Conservation (phyloP, 1,284 basidiomycete genomes). For the Cutaneotrichosporon sp. region DNA sequence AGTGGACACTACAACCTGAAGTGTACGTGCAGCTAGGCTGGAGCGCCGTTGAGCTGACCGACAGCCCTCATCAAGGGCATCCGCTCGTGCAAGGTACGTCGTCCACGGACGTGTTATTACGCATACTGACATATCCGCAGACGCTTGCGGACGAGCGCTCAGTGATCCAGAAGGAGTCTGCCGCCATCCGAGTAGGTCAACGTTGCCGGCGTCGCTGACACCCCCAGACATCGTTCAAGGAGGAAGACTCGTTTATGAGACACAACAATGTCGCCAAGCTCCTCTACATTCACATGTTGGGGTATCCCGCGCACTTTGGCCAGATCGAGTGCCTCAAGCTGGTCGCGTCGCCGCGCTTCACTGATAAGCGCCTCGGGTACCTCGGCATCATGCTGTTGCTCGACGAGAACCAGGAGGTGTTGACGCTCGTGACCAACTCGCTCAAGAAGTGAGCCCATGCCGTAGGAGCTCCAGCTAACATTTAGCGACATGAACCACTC, state of each 20-base stretch:
- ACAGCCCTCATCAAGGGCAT: conserved; percentile 91
- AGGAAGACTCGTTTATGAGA: conserved; percentile 87
- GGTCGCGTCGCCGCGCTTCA: conserved; percentile 94
- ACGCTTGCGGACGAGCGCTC: conserved; percentile 97
- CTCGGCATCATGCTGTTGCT: conserved; percentile 95
- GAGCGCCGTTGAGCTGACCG: not conserved
- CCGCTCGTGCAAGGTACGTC: conserved; percentile 75
- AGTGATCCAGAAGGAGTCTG: conserved; percentile 96
- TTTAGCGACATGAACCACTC: conserved; percentile 97
- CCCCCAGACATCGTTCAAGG: conserved; percentile 79
- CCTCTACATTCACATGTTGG: conserved; percentile 99
- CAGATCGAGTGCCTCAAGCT: conserved; percentile 99
- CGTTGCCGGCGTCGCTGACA: not conserved
- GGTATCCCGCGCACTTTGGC: conserved; percentile 97
- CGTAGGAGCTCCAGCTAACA: conserved; percentile 3
- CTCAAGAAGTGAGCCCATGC: conserved; percentile 79
- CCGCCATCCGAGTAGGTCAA: conserved; percentile 69
- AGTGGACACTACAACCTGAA: conserved; percentile 79
- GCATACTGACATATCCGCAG: conserved; percentile 50
- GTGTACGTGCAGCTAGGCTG: conserved; percentile 52
- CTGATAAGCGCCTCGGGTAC: conserved; percentile 95
- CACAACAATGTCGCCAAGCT: conserved; percentile 98
- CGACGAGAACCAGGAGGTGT: conserved; percentile 96
- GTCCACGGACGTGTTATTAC: not conserved
- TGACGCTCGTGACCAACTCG: conserved; percentile 96